Percentiles rank a stretch among this genome's conserved stretches.
Evolutionary conservation across 768 basidiomycete genomes (phyloP).

Genomic region (Boletus reticulatus): DNA sequence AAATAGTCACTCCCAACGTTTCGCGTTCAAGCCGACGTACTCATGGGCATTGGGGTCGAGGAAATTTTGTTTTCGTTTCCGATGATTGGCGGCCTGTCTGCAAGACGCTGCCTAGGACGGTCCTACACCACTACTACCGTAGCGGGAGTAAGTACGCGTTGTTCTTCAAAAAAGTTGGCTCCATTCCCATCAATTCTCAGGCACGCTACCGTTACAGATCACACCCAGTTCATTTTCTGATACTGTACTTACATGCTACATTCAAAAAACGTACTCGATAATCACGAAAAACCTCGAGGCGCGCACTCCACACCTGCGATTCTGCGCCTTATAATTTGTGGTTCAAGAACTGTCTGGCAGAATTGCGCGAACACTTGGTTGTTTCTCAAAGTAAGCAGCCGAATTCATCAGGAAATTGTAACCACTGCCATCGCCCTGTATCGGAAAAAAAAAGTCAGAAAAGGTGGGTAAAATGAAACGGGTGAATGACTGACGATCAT

Average conservation of each 20-base stretch:
- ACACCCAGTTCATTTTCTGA: no score
- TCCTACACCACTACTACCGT: no score
- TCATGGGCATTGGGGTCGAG: no score
- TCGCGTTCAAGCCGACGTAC: no score
- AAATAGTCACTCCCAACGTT: no score
- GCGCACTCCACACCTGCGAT: background rate
- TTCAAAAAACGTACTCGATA: background rate
- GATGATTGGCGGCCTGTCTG: no score
- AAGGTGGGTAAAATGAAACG: background rate
- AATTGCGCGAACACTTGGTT: conserved; percentile 11
- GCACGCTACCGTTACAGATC: no score
- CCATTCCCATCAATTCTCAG: no score
- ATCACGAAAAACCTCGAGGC: background rate
- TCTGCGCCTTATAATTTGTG: background rate
- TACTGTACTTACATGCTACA: background rate
- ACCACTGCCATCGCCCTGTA: conserved; percentile 28
- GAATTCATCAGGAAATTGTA: conserved; percentile 14
- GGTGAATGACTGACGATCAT: conserved; percentile 29
- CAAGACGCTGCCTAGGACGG: no score
- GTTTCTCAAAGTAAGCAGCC: conserved; percentile 23
- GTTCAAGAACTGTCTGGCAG: conserved; percentile 9
- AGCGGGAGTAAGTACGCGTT: no score
- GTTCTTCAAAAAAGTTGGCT: no score
- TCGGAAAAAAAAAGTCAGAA: background rate
- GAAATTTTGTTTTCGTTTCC: no score